phyloP scores from a whole-genome alignment of 176 grass and related monocot species.

The barley (Hordeum vulgare) region DNA sequence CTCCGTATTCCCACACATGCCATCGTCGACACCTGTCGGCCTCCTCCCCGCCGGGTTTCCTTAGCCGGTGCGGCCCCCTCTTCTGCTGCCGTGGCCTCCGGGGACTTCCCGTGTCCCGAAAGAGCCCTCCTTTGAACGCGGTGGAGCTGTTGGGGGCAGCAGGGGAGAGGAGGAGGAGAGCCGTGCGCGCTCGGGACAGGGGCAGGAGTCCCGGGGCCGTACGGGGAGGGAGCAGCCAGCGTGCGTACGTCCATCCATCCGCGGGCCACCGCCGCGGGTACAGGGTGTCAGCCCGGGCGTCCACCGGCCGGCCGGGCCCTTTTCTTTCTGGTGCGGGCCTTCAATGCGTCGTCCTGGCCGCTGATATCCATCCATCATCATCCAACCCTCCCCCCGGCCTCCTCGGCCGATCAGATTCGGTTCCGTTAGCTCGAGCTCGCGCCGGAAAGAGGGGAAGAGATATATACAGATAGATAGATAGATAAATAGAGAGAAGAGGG shows the following conservation, averaged over 20 bases:
- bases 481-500: not conserved
- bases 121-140: not conserved
- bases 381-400: no score
- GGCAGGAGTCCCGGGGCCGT: not conserved
- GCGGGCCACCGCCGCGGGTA: constrained; percentile 21
- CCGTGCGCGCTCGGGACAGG: not conserved
- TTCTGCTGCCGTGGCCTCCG: not conserved
- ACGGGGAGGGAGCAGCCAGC: not conserved
- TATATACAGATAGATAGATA: not conserved
- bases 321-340: not conserved
- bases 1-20: not conserved
- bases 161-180: not conserved
- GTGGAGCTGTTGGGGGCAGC: not conserved
- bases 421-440: not conserved
- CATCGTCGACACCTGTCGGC: not conserved
- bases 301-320: not conserved
- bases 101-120: not conserved
- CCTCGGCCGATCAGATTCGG: not conserved
- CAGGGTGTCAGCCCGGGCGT: constrained; percentile 10
- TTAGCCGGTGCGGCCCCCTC: not conserved
- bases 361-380: not conserved
- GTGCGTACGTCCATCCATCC: not conserved
- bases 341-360: constrained; percentile 17
- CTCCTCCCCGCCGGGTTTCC: not conserved
- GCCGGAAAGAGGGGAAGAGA: not conserved